Evolutionary conservation across 306 rosid genomes (phyloP), one percentile per base, ranked within the genome.

Genomic region (Vicia sativa): DNA sequence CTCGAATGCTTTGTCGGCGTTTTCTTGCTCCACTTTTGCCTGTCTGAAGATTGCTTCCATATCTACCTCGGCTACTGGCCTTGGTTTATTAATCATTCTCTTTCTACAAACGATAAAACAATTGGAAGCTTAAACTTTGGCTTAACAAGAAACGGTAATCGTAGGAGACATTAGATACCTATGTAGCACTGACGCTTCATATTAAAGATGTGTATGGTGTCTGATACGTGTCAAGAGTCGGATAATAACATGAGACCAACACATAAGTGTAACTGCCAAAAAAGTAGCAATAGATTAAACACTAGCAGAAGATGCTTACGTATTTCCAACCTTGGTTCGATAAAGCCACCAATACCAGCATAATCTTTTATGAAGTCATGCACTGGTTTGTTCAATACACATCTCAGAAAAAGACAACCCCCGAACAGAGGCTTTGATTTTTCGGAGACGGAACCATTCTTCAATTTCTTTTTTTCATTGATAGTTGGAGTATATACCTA

Each of bases 321-420:
- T 88, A 76, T 83, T 90, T 77, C 99, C 99, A 28, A 88, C 95
- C 85, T 46, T 75, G 31, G 91, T 74, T 70, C 96, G 71, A 90
- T 49, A 76, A 88, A 93, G 65, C 97, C 99, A 70, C 96, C 95
- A 78, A 90, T 76, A 59, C 99, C 93, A 58, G 80, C 83, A 59
- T 72, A 78, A 52, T 93, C 99, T 65, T 79, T 78, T 65, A 90
- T 74, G 68, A 77, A 90, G 77, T 93, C 99, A 67, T 93, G 99
- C 35, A 90, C 61, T 67, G 86, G 95, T 75, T 88, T 88, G 83
- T 88, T 89, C 88, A 90, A 53, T 8, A 82, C 73, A 74, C 96
- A 90, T 81, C 85, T 79, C 19, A 93, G 35, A 78, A 93, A 93
- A 18, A 82, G 73, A 76, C 87, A 88, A 35, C 97, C 97, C 1